These are phyloP conservation scores for Scheffersomyces lignosus DNA, from an alignment of 805 yeast genomes.

Conservation along the genomic window DNA sequence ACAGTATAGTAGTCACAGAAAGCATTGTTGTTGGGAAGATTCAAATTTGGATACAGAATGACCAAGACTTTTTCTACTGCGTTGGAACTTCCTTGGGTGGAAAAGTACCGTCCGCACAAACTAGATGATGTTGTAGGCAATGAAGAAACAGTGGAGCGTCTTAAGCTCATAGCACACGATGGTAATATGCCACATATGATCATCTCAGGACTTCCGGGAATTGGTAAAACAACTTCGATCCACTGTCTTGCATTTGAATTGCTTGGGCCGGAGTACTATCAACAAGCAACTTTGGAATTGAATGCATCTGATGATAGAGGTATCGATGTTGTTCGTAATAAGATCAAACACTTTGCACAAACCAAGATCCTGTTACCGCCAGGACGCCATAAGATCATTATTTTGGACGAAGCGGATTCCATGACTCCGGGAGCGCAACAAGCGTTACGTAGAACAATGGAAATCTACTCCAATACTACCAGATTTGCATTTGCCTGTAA, in stretches of 20 bases:
- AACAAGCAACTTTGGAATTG: slow-evolving; percentile 85
- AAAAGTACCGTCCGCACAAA: slow-evolving; percentile 83
- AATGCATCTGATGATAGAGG: slow-evolving; percentile 98
- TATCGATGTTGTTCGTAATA: slow-evolving; percentile 91
- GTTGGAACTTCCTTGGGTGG: slow-evolving; percentile 64
- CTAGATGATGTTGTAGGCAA: slow-evolving; percentile 91
- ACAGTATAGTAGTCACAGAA: no score
- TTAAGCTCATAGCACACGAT: slow-evolving; percentile 80
- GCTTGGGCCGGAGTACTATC: slow-evolving; percentile 63
- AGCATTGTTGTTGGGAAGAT: no score
- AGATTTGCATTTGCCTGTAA: slow-evolving; percentile 99
- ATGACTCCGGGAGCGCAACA: slow-evolving; percentile 98
- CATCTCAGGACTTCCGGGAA: slow-evolving; percentile 95
- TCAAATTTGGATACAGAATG: no score
- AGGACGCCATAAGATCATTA: slow-evolving; percentile 90
- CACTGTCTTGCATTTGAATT: slow-evolving; percentile 86
- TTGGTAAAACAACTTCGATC: slow-evolving; percentile 94
- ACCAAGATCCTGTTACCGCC: slow-evolving; percentile 84
- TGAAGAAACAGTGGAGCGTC: slow-evolving; percentile 81
- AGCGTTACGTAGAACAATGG: slow-evolving; percentile 94
- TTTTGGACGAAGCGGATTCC: slow-evolving; percentile 93
- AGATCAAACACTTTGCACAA: slow-evolving; percentile 94
- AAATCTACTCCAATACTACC: slow-evolving; percentile 90
- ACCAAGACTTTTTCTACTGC: no score
- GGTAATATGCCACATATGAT: slow-evolving; percentile 98